phyloP scores from a whole-genome alignment of 257 asterid genomes.

The Forsythia suspensa region DNA sequence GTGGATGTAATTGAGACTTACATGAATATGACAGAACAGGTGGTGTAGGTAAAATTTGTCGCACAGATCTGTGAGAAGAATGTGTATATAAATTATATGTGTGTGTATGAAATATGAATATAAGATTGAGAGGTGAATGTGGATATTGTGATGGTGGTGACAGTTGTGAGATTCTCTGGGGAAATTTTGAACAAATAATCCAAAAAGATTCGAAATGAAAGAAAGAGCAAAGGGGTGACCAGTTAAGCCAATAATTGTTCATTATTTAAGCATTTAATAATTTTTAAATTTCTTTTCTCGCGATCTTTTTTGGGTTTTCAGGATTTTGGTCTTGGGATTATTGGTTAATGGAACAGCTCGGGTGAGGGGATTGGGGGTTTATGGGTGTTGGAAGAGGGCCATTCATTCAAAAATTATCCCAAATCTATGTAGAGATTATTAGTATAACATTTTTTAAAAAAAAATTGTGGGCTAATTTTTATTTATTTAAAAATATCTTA shows the following conservation, averaged over 20 bases:
- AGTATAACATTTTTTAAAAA: too few species aligned
- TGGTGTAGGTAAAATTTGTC: background rate
- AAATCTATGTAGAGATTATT: too few species aligned
- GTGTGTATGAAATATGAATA: background rate
- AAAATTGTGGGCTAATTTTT: too few species aligned
- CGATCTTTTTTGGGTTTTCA: too few species aligned
- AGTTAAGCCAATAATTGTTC: background rate
- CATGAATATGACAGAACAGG: slow-evolving; percentile 25
- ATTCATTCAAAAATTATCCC: too few species aligned
- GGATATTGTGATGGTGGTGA: slow-evolving; percentile 38
- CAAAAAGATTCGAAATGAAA: slow-evolving; percentile 24
- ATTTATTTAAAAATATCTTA: too few species aligned
- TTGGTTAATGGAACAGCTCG: too few species aligned
- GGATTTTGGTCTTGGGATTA: too few species aligned
- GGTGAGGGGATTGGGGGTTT: too few species aligned
- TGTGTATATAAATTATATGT: background rate
- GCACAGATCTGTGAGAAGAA: slow-evolving; percentile 32
- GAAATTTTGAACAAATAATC: slow-evolving; percentile 3
- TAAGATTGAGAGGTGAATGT: slow-evolving; percentile 1
- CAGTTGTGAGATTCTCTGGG: slow-evolving; percentile 47
- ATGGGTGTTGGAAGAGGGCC: too few species aligned
- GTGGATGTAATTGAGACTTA: slow-evolving; percentile 15
- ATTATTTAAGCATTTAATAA: background rate
- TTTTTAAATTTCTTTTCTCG: background rate
- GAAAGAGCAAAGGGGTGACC: background rate